Evolutionary conservation across 257 asterid genomes (phyloP).

Genomic region (Rauvolfia tetraphylla): DNA sequence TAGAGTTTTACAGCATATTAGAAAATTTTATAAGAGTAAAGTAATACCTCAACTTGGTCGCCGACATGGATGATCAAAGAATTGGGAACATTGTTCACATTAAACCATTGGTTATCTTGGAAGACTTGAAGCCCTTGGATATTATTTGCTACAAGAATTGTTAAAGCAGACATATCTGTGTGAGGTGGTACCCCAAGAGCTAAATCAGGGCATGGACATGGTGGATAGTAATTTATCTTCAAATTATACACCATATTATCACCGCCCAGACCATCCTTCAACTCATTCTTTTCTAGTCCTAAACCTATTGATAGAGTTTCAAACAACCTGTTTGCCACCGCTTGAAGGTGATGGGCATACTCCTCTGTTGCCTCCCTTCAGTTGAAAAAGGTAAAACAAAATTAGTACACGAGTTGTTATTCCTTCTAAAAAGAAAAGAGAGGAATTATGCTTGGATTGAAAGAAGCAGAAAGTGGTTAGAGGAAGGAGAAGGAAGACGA

Average conservation of each 20-base stretch:
- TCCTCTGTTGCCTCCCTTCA: conserved; percentile 46
- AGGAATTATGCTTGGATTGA: neutral
- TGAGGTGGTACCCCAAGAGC: conserved; percentile 72
- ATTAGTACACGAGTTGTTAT: too few species aligned
- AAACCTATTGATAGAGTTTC: conserved; percentile 47
- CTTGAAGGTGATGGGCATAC: conserved; percentile 29
- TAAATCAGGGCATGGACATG: conserved; percentile 71
- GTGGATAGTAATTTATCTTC: conserved; percentile 66
- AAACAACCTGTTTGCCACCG: conserved; percentile 36
- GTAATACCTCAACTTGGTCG: conserved; percentile 74
- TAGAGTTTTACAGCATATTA: neutral
- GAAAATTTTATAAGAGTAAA: too few species aligned
- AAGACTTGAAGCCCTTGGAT: conserved; percentile 60
- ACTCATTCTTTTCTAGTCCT: conserved; percentile 38
- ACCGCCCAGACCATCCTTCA: conserved; percentile 46
- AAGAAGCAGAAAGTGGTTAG: too few species aligned
- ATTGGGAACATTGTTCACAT: conserved; percentile 54
- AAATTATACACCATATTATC: conserved; percentile 35
- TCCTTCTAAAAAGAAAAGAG: neutral
- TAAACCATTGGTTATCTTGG: conserved; percentile 49
- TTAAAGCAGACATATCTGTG: conserved; percentile 56
- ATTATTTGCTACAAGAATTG: conserved; percentile 55
- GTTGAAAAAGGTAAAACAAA: neutral
- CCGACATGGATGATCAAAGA: conserved; percentile 66
- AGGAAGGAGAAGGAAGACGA: too few species aligned